These are phyloP conservation scores for Phytophthora quininea DNA, from an alignment of 352 stramenopile species.

Conservation along the genomic window DNA sequence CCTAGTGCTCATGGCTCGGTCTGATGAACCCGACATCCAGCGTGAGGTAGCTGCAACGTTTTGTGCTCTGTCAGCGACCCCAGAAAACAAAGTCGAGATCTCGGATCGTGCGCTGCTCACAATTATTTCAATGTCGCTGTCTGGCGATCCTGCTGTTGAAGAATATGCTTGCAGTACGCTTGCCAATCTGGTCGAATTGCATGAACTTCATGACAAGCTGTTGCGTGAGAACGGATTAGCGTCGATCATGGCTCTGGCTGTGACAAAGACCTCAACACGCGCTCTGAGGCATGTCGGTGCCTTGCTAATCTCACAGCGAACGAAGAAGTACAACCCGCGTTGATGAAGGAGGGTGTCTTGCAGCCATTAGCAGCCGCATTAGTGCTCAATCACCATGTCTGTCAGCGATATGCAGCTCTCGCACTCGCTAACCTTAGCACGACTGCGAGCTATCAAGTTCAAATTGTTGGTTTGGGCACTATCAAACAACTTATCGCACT, in stretches of 20 bases:
- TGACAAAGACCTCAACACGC: constrained; percentile 91
- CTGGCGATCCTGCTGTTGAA: constrained; percentile 90
- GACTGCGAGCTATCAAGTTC: constrained; percentile 92
- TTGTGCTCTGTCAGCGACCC: constrained; percentile 94
- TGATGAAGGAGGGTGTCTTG: constrained; percentile 93
- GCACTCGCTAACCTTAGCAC: constrained; percentile 95
- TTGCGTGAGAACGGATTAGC: constrained; percentile 94
- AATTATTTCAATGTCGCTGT: constrained; percentile 95
- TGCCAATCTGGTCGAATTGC: constrained; percentile 95
- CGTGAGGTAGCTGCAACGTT: constrained; percentile 93
- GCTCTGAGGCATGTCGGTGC: constrained; percentile 91
- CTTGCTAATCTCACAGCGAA: constrained; percentile 96
- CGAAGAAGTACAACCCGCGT: constrained; percentile 88
- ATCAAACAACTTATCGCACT: constrained; percentile 92
- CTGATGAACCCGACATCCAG: constrained; percentile 91
- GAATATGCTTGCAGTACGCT: constrained; percentile 94
- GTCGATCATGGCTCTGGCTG: constrained; percentile 92
- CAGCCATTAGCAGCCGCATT: constrained; percentile 91
- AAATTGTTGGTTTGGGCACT: constrained; percentile 94
- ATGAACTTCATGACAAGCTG: constrained; percentile 94
- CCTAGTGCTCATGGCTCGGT: constrained; percentile 95
- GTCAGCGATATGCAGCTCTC: constrained; percentile 93
- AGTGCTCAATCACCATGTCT: constrained; percentile 90
- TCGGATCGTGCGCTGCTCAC: constrained; percentile 94
- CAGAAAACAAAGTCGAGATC: constrained; percentile 97